Base-by-base conservation (phyloP, 768 basidiomycete species). In the Hygrophorus pudorinus region DNA sequence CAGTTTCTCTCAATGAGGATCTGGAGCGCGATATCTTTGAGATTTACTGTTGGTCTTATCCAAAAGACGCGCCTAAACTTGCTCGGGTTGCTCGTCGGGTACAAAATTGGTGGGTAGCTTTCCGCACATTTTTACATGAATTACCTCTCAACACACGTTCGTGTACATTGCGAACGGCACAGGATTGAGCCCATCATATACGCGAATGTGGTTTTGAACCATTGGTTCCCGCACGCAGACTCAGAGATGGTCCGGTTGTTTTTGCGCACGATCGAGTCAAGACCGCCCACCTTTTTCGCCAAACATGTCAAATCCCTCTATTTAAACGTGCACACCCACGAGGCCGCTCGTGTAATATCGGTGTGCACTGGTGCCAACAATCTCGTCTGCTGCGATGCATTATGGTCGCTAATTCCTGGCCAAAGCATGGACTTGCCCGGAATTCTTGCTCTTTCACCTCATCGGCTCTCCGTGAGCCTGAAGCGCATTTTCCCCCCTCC, bases 161-260 rank as follows among this genome's bases (percentile, higher is more conserved):
- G n/a, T n/a, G n/a, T n/a, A n/a, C n/a, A 13, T 32, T 1, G 41
- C 9, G 41, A 4, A 11, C 11, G 45, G n/a, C n/a, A 7, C 24
- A 70, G 68, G 67, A 53, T 67, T 28, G 58, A 60, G 34, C 67
- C 67, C 38, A 45, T 52, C 13, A 60, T 69, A 27, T 71, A 68
- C 51, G 53, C 59, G 29, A 61, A 64, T 51, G 61, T 68, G 7
- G 56, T 64, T 4, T 53, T 68, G 18, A 60, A 41, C 33, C 41
- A 41, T 29, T 18, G 47, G 36, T 51, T 51, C 34, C 35, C 33
- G 28, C 62, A 66, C 42, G 57, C 59, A 1, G 51, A 48, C 11
- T 24, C 24, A 24, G 24, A 24, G 24, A 24, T 24, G 24, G 24
- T 24, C 24, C 24, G 24, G 24, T 47, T 66, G 42, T 67, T 68